phyloP scores from a whole-genome alignment of 805 yeast genomes.

The Hemisphaericaspora nanyangensis region DNA sequence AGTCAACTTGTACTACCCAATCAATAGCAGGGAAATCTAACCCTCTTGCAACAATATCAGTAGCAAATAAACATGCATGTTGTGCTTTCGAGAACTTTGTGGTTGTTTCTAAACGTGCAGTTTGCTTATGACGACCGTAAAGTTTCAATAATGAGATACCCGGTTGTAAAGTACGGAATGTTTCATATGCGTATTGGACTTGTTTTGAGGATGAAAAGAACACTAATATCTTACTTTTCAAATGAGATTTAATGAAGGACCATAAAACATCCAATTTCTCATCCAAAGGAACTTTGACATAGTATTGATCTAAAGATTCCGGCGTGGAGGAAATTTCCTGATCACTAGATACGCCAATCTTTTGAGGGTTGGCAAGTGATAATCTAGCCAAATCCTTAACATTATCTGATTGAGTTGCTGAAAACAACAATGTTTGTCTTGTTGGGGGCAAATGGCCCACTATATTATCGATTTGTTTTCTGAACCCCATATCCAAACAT shows the following conservation, averaged over 20 bases:
- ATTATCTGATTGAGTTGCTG: slow-evolving; percentile 86
- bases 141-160: slow-evolving; percentile 84
- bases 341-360: slow-evolving; percentile 38
- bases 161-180: slow-evolving; percentile 83
- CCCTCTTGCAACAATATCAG: slow-evolving; percentile 91
- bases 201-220: slow-evolving; percentile 86
- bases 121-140: slow-evolving; percentile 88
- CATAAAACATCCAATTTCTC: slow-evolving; percentile 84
- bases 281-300: slow-evolving; percentile 62
- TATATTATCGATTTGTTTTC: slow-evolving; percentile 75
- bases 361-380: slow-evolving; percentile 59
- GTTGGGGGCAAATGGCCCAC: slow-evolving; percentile 71
- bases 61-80: slow-evolving; percentile 79
- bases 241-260: slow-evolving; percentile 81
- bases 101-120: slow-evolving; percentile 81
- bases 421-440: slow-evolving; percentile 79
- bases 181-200: slow-evolving; percentile 84
- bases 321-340: slow-evolving; percentile 70
- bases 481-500: slow-evolving; percentile 91
- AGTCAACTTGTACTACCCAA: slow-evolving; percentile 91
- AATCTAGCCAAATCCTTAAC: slow-evolving; percentile 79
- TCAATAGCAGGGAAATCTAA: slow-evolving; percentile 89
- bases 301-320: slow-evolving; percentile 77
- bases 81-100: slow-evolving; percentile 73
- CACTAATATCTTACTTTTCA: slow-evolving; percentile 75